Base-by-base conservation (phyloP, 139 green algal species). In the Picochlorum sp. region DNA sequence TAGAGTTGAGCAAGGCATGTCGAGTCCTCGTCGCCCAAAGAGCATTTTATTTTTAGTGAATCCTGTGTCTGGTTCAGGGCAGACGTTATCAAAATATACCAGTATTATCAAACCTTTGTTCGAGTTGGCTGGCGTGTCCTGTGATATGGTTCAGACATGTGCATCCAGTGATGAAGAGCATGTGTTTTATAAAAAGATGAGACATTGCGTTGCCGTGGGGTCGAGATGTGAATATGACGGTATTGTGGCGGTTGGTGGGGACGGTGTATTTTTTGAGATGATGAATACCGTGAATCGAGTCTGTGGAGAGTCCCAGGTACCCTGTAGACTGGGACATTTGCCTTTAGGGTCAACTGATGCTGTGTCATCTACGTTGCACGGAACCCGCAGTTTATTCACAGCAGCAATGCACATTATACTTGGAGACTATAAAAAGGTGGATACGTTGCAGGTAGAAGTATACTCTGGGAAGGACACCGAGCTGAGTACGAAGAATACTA, bases 221-320 rank as follows among this genome's bases (percentile, higher is more conserved):
- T 7, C 34, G 8, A 41, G 34, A 11, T 41, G 34, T 11, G 3
- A 52, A 4, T 62, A 44, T 28, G 31, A 47, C 63, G 70, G 62
- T 47, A 54, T 76, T 4, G 65, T 70, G 23, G 77, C 70, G 34
- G 74, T 79, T 45, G 89, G 90, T 4, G 90, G 90, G 0, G 90
- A 96, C 52, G 88, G 90, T 15, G 57, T 95, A 45, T 96, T 96
- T 66, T 85, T 91, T 70, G 90, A 97, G 75, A 67, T 87, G 10
- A 56, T 97, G n/a, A 88, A 85, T 20, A 88, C 81, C 0, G 55
- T 96, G 31, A 30, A 18, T n/a, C 3, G 65, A 18, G 49, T 34
- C 45, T 11, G 30, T 56, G 23, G 30, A 18, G 20, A 51, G 18
- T 24, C 47, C 0, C 37, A 63, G 50, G 8, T 24, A 26, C 14